Evolutionary conservation across 352 stramenopile species (phyloP), one percentile per base, ranked within the genome.

Genomic region (Globisporangium splendens): DNA sequence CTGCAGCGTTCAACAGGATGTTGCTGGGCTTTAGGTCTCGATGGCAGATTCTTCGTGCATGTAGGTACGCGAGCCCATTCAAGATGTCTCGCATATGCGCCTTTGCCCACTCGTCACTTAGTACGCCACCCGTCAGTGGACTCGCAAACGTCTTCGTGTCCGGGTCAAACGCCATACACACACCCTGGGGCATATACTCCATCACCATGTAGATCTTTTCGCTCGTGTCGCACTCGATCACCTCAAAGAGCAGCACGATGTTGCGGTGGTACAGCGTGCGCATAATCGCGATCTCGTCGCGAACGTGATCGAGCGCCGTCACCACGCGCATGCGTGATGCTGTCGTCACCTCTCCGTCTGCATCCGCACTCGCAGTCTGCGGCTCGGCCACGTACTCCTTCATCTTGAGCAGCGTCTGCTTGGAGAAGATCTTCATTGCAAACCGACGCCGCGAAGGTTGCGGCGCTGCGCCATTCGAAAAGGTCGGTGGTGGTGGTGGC

Each of bases 21-120:
- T 97, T 97, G 48, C 95, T 87, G 1, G 89, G 88, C 77, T 97
- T 97, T 43, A 97, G 81, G 59, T 97, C 89, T 18, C 89, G 85
- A 63, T 97, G 89, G 46, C 88, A 95, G 48, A 97, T 75, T 53
- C 75, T 60, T 15, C 73, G 75, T 12, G 51, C 41, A 61, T 96
- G 89, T 6, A 96, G 63, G 28, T 96, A 97, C 42, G 79, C 54
- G 38, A 97, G 65, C 17, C 87, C 89, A 46, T 86, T 64, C 4
- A 95, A 54, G 28, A 97, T 82, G 48, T 96, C 89, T 0, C 64
- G 68, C 39, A 89, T 49, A 46, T 96, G 87, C 7, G 55, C 51
- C 11, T 84, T 72, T 5, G 85, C 88, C 46, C 91, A 65, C 10
- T 76, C 69, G 49, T 96, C 85, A 1, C 74, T 63, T 28, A 95